Evolutionary conservation across 352 stramenopile species (phyloP), one percentile per base, ranked within the genome.

Genomic region (Pythium scleroteichum): DNA sequence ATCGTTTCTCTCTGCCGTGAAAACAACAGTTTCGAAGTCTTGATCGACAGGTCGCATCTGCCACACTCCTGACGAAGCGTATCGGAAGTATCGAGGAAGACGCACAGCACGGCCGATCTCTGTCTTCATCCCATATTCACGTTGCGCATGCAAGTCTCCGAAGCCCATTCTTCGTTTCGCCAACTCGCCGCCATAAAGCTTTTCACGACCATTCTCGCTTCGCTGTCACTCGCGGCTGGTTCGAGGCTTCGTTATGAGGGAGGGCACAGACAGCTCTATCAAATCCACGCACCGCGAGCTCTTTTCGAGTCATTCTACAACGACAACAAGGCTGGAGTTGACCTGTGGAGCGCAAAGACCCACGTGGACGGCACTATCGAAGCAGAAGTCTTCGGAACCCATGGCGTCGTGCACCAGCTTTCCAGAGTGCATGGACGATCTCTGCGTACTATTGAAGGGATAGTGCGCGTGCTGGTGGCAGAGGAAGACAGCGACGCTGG

Each of bases 281-380:
- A 50, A 4, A 24, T 65, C 16, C 19, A 46, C 0, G 49, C 24
- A 14, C 29, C 48, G 9, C 58, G 58, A 20, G 49, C 10, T 0
- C 26, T 44, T 14, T 59, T 65, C 29, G 58, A 65, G 7, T 19
- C 50, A 1, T 65, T 65, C 22, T 59, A 59, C 49, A 6, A 29
- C 5, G 32, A 32, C 8, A 46, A 65, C 49, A 59, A 54, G 32
- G 48, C 22, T 2, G 23, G 3, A 14, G 14, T 67, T 19, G 60
- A 67, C 23, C 27, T 67, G 13, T 67, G 51, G 60, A 57, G 44
- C 1, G 32, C 40, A 4, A 57, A 26, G 13, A 51, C 14, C n/a
- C 45, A 53, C 22, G 27, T 16, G 3, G 44, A 67, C 35, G 60
- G 46, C 19, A 67, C 44, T 3, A 58, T 67, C n/a, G 52, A 61